A percentile compares a stretch with the other conserved stretches of the same genome.
Conservation (phyloP, 352 stramenopile species). For the Achlya hypogyna region DNA sequence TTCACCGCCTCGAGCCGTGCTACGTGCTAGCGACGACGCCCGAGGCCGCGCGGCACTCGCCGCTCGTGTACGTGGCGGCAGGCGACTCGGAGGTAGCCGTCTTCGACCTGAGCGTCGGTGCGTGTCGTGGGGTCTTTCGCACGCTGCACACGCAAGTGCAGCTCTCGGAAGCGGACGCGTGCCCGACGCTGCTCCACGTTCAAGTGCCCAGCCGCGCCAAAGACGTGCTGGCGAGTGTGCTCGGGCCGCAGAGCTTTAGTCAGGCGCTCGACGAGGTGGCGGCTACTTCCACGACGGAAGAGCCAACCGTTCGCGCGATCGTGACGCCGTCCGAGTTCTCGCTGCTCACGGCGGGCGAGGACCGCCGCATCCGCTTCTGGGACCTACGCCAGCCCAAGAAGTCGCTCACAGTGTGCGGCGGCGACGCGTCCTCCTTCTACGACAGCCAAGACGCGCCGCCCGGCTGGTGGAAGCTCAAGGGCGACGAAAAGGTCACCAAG, state of each 20-base stretch:
- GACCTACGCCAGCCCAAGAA: slow-evolving; percentile 90
- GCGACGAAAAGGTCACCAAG: slow-evolving; percentile 43
- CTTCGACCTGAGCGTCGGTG: slow-evolving; percentile 82
- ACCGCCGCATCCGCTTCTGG: slow-evolving; percentile 95
- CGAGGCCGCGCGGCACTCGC: slow-evolving; percentile 68
- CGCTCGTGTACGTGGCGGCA: slow-evolving; percentile 90
- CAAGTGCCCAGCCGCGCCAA: slow-evolving; percentile 63
- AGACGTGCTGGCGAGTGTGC: slow-evolving; percentile 60
- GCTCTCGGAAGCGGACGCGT: slow-evolving; percentile 64
- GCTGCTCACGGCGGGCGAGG: slow-evolving; percentile 91
- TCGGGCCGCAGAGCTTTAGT: slow-evolving; percentile 72
- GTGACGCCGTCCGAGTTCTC: slow-evolving; percentile 81
- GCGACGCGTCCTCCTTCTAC: slow-evolving; percentile 77
- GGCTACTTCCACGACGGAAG: slow-evolving; percentile 54
- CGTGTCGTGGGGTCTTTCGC: slow-evolving; percentile 88
- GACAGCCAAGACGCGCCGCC: slow-evolving; percentile 64
- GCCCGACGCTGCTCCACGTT: slow-evolving; percentile 61
- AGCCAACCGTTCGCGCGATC: slow-evolving; percentile 79
- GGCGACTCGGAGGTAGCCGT: slow-evolving; percentile 89
- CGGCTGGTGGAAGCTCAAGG: slow-evolving; percentile 65
- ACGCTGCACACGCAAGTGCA: slow-evolving; percentile 58
- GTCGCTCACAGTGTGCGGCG: slow-evolving; percentile 90
- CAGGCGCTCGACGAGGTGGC: slow-evolving; percentile 79
- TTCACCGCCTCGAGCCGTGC: slow-evolving; percentile 84
- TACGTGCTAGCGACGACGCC: slow-evolving; percentile 43